Evolutionary conservation across 1,284 basidiomycete species (phyloP).

Genomic region (Tetrapyrgos nigripes): DNA sequence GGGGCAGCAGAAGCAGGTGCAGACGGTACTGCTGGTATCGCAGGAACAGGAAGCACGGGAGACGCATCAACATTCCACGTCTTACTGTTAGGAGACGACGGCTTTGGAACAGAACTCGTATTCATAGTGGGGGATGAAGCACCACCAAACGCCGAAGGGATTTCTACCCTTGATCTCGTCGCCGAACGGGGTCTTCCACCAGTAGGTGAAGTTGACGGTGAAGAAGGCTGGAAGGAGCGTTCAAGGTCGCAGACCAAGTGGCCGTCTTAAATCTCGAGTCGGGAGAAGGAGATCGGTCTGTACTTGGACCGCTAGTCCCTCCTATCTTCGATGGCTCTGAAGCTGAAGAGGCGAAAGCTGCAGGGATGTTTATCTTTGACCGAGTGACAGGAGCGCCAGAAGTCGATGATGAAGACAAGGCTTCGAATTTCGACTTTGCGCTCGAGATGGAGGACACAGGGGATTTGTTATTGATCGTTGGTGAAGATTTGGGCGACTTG

Average conservation of each 20-base stretch:
- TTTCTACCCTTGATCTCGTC: neutral
- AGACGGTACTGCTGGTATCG: too few species aligned
- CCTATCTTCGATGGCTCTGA: neutral
- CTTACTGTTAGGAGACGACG: neutral
- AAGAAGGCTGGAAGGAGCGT: neutral
- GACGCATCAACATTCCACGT: neutral
- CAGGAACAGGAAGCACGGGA: neutral
- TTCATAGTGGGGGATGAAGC: neutral
- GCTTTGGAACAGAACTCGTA: neutral
- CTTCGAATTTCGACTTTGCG: neutral
- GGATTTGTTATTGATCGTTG: neutral
- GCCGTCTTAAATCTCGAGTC: neutral
- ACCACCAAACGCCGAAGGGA: neutral
- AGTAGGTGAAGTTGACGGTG: too few species aligned
- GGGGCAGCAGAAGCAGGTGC: too few species aligned
- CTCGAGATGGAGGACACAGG: neutral
- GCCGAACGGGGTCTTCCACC: neutral
- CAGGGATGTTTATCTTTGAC: neutral
- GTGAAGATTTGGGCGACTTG: too few species aligned
- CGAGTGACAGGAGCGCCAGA: neutral
- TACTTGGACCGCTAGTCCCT: too few species aligned
- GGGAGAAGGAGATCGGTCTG: neutral
- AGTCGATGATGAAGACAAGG: neutral
- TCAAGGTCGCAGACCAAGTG: neutral
- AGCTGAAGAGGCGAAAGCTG: neutral